A percentile compares a stretch with the other conserved stretches of the same genome.
phyloP scores from a whole-genome alignment of 2,329 filamentous ascomycete genomes.

The Penicillium sp. region DNA sequence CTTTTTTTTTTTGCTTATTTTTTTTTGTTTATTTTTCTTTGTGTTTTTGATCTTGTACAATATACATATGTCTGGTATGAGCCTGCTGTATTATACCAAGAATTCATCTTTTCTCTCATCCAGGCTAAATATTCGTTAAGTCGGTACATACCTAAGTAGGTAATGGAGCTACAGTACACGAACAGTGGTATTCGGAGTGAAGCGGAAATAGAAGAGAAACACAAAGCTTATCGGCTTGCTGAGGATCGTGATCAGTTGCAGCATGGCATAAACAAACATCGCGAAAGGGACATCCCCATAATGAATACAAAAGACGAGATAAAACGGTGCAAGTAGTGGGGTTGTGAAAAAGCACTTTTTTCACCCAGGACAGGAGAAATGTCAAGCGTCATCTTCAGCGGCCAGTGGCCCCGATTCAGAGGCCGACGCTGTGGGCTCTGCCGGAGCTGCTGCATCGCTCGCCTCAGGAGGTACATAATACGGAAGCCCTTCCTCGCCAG shows the following conservation, averaged over 20 bases:
- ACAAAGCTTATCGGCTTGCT: constrained; percentile 8
- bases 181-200: constrained; percentile 18
- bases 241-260: constrained; percentile 7
- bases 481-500: constrained; percentile 72
- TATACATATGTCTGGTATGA: constrained; percentile 19
- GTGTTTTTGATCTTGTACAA: constrained; percentile 20
- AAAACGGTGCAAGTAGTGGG: neutral
- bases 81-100: constrained; percentile 12
- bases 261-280: constrained; percentile 1
- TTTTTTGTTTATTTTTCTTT: constrained; percentile 2
- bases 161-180: constrained; percentile 15
- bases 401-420: constrained; percentile 7
- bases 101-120: constrained; percentile 6
- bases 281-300: neutral
- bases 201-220: constrained; percentile 1
- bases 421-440: constrained; percentile 17
- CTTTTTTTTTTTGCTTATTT: neutral
- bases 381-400: constrained; percentile 17
- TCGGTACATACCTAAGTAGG: neutral
- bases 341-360: neutral
- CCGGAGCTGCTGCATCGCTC: constrained; percentile 15
- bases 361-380: neutral
- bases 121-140: neutral
- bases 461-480: constrained; percentile 40
- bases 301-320: constrained; percentile 5